These are phyloP conservation scores for Epichloe amarillans DNA, from an alignment of 2,329 filamentous ascomycete genomes.

Conservation along the genomic window DNA sequence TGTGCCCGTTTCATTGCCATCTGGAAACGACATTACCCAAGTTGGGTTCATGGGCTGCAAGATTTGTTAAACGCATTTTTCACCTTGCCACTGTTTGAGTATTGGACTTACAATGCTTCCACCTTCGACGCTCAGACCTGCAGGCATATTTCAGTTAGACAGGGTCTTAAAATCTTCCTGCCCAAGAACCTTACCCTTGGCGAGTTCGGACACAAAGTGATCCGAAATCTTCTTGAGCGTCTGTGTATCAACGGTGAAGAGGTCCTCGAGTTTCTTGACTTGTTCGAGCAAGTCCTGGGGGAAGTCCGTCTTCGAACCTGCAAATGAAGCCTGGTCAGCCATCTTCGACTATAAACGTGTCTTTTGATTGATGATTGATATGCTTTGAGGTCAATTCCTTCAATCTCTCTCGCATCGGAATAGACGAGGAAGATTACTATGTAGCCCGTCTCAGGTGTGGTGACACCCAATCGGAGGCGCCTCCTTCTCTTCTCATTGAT, in stretches of 20 bases:
- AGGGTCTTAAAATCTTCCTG: not conserved
- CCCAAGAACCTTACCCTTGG: conserved; percentile 50
- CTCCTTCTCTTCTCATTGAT: not conserved
- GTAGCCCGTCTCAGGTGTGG: not conserved
- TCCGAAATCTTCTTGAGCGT: conserved; percentile 85
- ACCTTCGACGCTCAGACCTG: conserved; percentile 73
- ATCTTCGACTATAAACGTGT: not conserved
- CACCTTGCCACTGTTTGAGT: not conserved
- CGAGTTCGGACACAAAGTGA: conserved; percentile 79
- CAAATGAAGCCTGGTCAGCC: conserved; percentile 9
- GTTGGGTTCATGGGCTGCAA: conserved; percentile 89
- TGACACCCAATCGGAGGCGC: not conserved
- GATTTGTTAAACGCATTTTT: conserved; percentile 9
- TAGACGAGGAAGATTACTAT: not conserved
- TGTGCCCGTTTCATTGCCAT: conserved; percentile 74
- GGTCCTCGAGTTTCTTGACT: conserved; percentile 70
- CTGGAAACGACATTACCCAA: conserved; percentile 85
- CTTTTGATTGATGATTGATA: not conserved
- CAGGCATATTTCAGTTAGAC: conserved; percentile 7
- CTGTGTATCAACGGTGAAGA: conserved; percentile 62
- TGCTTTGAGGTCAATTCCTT: not conserved
- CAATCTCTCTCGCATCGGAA: not conserved
- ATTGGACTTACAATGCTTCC: conserved; percentile 68
- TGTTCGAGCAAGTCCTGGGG: conserved; percentile 75
- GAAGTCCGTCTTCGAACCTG: conserved; percentile 84